Evolutionary conservation across 164 flowering plant genomes (phyloP).

Genomic region (Dillenia turbinata): DNA sequence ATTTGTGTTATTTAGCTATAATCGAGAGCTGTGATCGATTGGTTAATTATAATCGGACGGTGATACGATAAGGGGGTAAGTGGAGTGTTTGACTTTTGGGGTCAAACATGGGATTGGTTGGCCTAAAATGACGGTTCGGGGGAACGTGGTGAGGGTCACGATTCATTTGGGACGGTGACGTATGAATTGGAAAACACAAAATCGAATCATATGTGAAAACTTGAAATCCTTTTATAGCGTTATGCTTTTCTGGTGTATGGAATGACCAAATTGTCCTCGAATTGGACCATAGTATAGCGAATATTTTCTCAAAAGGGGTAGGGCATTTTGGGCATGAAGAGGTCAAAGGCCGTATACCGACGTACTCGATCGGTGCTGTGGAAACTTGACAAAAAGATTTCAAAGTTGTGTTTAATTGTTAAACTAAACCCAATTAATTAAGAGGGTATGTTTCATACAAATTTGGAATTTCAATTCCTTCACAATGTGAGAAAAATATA

Average conservation of each 20-base stretch:
- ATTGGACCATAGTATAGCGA: neutral
- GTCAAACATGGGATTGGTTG: slow-evolving; percentile 3
- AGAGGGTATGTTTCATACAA: no score
- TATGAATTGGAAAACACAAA: neutral
- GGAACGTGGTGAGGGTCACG: slow-evolving; percentile 10
- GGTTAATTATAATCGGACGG: neutral
- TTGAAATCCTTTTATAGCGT: neutral
- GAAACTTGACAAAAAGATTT: neutral
- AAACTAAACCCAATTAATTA: no score
- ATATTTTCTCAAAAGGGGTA: no score
- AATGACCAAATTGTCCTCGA: slow-evolving; percentile 5
- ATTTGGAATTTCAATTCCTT: no score
- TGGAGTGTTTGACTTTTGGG: no score
- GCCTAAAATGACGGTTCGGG: slow-evolving; percentile 7
- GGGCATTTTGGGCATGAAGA: slow-evolving; percentile 15
- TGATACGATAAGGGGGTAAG: neutral
- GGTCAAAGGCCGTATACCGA: slow-evolving; percentile 17
- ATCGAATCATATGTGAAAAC: slow-evolving; percentile 6
- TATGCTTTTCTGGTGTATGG: neutral
- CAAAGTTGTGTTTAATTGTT: no score
- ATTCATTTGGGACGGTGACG: slow-evolving; percentile 13
- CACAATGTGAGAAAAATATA: no score
- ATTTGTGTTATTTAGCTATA: no score
- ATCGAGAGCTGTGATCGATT: no score
- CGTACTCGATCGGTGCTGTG: slow-evolving; percentile 14